A percentile compares a stretch with the other conserved stretches of the same genome.
Evolutionary conservation across 2,329 filamentous ascomycete species (phyloP).

Genomic region (Leptodontidium sp.): DNA sequence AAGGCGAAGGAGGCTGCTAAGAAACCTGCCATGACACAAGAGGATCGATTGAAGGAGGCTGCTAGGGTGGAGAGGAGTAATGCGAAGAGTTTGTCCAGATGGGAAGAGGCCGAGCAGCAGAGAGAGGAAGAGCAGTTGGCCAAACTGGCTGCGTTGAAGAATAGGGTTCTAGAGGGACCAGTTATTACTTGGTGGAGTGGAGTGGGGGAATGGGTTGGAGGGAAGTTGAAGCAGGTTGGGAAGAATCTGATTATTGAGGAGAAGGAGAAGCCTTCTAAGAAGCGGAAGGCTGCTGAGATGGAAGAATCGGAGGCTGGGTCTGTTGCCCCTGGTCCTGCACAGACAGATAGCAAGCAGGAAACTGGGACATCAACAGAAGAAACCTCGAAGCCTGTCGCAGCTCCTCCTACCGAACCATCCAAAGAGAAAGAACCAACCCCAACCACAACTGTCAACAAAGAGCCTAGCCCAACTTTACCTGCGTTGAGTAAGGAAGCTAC

Average conservation of each 20-base stretch:
- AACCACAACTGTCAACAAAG: slow-evolving; percentile 1
- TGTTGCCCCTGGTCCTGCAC: slow-evolving; percentile 11
- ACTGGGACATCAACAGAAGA: slow-evolving; percentile 6
- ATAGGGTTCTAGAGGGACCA: slow-evolving; percentile 85
- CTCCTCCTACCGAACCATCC: neutral
- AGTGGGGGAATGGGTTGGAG: slow-evolving; percentile 81
- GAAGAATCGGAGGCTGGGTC: slow-evolving; percentile 36
- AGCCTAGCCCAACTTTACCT: neutral
- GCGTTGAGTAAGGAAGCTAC: neutral
- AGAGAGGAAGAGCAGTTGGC: slow-evolving; percentile 84
- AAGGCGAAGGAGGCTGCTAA: slow-evolving; percentile 76
- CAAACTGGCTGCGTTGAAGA: slow-evolving; percentile 86
- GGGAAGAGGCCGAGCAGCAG: slow-evolving; percentile 92
- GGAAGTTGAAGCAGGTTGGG: slow-evolving; percentile 75
- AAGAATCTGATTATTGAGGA: slow-evolving; percentile 69
- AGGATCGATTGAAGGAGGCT: slow-evolving; percentile 82
- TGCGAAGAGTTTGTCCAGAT: slow-evolving; percentile 87
- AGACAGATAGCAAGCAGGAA: slow-evolving; percentile 9
- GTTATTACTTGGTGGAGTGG: slow-evolving; percentile 95
- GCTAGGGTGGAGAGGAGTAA: slow-evolving; percentile 86
- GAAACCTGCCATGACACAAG: slow-evolving; percentile 85
- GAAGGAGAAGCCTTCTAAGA: slow-evolving; percentile 57
- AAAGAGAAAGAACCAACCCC: neutral
- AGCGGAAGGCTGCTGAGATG: slow-evolving; percentile 64
- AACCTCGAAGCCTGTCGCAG: neutral